phyloP scores from a whole-genome alignment of 2,329 filamentous ascomycete species.

The Beauveria brongniartii region DNA sequence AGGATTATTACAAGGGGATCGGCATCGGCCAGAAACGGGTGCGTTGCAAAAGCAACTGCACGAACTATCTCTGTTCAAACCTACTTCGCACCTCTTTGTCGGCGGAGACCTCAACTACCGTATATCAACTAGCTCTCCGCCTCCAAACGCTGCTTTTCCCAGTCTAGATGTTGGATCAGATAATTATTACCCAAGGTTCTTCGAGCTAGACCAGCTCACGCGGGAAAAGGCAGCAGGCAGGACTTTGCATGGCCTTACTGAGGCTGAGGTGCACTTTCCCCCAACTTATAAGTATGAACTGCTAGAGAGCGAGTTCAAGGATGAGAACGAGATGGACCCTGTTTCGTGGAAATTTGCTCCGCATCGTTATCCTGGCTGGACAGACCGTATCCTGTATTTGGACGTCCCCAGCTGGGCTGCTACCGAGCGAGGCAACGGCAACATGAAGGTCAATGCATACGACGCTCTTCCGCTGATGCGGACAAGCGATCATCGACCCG shows the following conservation, averaged over 20 bases:
- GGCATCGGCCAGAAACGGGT: slow-evolving; percentile 8
- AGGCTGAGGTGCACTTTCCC: slow-evolving; percentile 69
- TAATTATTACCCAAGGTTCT: slow-evolving; percentile 57
- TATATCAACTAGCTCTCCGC: slow-evolving; percentile 60
- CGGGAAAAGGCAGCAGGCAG: slow-evolving; percentile 60
- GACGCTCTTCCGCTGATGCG: slow-evolving; percentile 66
- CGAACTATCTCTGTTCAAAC: slow-evolving; percentile 62
- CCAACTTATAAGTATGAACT: slow-evolving; percentile 88
- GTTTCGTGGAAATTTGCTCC: slow-evolving; percentile 64
- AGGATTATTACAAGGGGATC: slow-evolving; percentile 14
- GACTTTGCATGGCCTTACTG: slow-evolving; percentile 69
- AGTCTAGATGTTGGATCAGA: slow-evolving; percentile 46
- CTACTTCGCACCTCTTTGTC: slow-evolving; percentile 71
- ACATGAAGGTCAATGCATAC: slow-evolving; percentile 56
- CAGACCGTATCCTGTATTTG: slow-evolving; percentile 79
- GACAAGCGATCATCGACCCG: slow-evolving; percentile 83
- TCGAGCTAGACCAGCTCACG: slow-evolving; percentile 70
- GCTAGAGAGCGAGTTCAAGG: slow-evolving; percentile 20
- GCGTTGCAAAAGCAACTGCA: slow-evolving; percentile 40
- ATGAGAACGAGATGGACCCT: slow-evolving; percentile 25
- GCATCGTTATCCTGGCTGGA: slow-evolving; percentile 88
- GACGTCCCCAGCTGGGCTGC: slow-evolving; percentile 48
- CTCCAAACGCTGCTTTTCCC: slow-evolving; percentile 53
- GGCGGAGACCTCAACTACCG: slow-evolving; percentile 95
- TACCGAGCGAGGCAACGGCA: slow-evolving; percentile 16